phyloP scores from a whole-genome alignment of 352 stramenopile species.

The Halophytophthora batemanensis region DNA sequence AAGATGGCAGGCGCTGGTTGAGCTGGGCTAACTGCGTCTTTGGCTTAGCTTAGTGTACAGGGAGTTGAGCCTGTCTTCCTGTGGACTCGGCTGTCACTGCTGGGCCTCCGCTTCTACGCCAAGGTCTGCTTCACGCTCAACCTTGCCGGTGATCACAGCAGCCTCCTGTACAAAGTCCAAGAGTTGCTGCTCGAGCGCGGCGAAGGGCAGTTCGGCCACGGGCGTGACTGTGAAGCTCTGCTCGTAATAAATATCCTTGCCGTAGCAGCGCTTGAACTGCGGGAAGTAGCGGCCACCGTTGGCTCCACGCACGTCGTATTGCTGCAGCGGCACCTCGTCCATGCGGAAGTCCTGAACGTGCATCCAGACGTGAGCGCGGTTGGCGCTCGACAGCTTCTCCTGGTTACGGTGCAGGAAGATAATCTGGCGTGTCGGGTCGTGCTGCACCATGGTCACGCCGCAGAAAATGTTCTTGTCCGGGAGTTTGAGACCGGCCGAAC shows the following conservation, averaged over 20 bases:
- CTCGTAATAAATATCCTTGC: constrained; percentile 71
- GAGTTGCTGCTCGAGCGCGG: constrained; percentile 35
- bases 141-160: constrained; percentile 19
- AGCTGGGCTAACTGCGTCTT: too few relatives aligned
- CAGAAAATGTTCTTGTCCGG: constrained; percentile 55
- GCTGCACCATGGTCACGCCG: constrained; percentile 67
- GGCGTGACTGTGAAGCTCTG: constrained; percentile 45
- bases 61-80: too few relatives aligned
- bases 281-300: constrained; percentile 56
- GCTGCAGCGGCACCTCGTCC: constrained; percentile 21
- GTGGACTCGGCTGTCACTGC: too few relatives aligned
- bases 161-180: constrained; percentile 42
- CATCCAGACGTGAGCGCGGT: constrained; percentile 35
- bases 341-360: constrained; percentile 56
- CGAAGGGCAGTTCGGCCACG: constrained; percentile 41
- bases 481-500: constrained; percentile 41
- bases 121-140: too few relatives aligned
- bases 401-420: constrained; percentile 66
- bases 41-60: too few relatives aligned
- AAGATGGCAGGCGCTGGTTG: too few relatives aligned
- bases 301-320: constrained; percentile 57
- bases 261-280: constrained; percentile 55
- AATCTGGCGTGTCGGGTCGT: constrained; percentile 40
- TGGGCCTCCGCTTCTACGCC: too few relatives aligned
- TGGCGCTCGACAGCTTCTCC: constrained; percentile 46